phyloP scores from a whole-genome alignment of 352 stramenopile species.

The Phytophthora ohioensis region DNA sequence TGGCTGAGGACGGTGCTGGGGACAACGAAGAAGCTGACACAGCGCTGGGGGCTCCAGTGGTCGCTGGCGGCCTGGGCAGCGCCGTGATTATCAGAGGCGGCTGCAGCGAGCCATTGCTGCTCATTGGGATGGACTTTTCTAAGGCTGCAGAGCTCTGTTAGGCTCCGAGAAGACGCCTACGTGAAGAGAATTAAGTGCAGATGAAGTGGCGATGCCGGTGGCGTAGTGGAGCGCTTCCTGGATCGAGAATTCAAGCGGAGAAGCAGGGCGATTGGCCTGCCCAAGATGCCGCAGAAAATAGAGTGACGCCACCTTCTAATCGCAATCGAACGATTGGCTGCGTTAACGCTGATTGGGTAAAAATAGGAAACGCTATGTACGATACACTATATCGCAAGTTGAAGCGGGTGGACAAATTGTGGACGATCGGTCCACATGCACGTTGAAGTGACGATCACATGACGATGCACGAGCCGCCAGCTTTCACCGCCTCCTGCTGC shows the following conservation, averaged over 20 bases:
- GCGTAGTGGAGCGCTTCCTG: not conserved
- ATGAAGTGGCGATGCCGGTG: conserved; percentile 1
- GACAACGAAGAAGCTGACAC: conserved; percentile 6
- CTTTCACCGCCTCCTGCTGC: conserved; percentile 6
- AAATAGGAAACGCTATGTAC: conserved; percentile 24
- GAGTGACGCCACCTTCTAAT: conserved; percentile 32
- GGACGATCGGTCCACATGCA: conserved; percentile 21
- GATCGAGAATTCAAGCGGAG: conserved; percentile 2
- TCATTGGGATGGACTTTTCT: conserved; percentile 32
- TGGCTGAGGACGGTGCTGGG: conserved; percentile 31
- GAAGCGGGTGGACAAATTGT: conserved; percentile 4
- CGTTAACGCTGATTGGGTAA: conserved; percentile 34
- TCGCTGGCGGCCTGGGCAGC: conserved; percentile 34
- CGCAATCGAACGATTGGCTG: conserved; percentile 36
- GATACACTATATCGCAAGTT: conserved; percentile 16
- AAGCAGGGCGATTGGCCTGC: conserved; percentile 7
- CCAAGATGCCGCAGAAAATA: conserved; percentile 16
- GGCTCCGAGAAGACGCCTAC: not conserved
- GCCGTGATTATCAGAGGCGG: conserved; percentile 40
- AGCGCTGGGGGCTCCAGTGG: conserved; percentile 9
- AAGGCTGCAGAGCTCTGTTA: conserved; percentile 4
- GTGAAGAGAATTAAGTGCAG: not conserved
- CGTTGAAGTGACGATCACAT: conserved; percentile 38
- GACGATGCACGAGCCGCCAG: conserved; percentile 25
- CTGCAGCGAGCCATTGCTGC: conserved; percentile 35